Evolutionary conservation across 2,329 filamentous ascomycete species (phyloP).

Genomic region (Colletotrichum camelliae): DNA sequence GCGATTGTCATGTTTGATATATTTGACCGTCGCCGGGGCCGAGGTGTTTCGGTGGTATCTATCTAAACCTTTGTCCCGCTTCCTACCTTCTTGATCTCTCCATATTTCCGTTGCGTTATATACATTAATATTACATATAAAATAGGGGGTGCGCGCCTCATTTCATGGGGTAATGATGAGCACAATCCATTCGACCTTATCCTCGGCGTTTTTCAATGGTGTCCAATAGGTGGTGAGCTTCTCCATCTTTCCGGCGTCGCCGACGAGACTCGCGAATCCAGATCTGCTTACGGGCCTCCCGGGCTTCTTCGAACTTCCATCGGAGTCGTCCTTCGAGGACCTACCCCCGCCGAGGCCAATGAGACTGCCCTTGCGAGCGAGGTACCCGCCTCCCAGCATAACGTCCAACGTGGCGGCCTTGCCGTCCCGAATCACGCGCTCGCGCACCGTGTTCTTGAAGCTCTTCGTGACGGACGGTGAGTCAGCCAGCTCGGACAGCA

Average conservation of each 20-base stretch:
- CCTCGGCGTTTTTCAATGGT: constrained; percentile 20
- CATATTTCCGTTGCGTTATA: background rate
- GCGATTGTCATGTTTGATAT: background rate
- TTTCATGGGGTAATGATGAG: constrained; percentile 19
- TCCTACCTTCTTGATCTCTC: background rate
- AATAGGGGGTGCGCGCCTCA: background rate
- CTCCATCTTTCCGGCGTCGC: constrained; percentile 10
- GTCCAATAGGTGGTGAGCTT: constrained; percentile 22
- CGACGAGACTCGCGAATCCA: constrained; percentile 16
- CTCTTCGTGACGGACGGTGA: constrained; percentile 47
- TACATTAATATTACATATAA: background rate
- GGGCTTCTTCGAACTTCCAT: background rate
- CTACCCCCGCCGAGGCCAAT: constrained; percentile 15
- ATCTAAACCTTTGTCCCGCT: background rate
- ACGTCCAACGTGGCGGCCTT: constrained; percentile 38
- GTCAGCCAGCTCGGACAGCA: constrained; percentile 54
- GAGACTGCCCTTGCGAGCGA: constrained; percentile 19
- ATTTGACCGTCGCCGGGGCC: background rate
- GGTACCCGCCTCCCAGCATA: constrained; percentile 10
- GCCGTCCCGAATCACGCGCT: constrained; percentile 40
- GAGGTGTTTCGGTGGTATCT: background rate
- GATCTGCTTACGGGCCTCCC: constrained; percentile 8
- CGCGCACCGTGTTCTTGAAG: constrained; percentile 49
- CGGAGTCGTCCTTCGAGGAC: constrained; percentile 7
- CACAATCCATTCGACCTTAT: constrained; percentile 20